Evolutionary conservation across 2,329 filamentous ascomycete species (phyloP), one percentile per base, ranked within the genome.

Genomic region (Aspergillus sergii): DNA sequence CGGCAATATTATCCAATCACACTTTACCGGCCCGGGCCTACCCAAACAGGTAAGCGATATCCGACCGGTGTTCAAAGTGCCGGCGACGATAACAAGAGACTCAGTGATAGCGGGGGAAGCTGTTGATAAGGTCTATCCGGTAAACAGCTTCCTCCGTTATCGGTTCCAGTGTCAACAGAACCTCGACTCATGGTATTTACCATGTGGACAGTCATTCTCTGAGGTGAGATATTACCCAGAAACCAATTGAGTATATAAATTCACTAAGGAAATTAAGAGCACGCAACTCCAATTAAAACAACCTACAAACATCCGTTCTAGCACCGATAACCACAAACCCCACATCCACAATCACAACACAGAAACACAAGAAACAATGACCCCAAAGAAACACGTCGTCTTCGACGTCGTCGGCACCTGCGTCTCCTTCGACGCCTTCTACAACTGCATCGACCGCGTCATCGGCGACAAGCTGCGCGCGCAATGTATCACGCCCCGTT

Each of bases 381-480:
- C 43, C 51, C 11, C 23, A 23, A 46, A 61, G 30, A 83, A 83
- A 59, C 77, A 84, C 64, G 76, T 83, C 61, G 81, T 84, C 34
- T 84, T 84, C 66, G 82, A 84, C 69, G 79, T 86, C 2, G 84
- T 87, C 58, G 81, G 81, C 16, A 83, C 81, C 21, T 78, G 78
- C 56, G 79, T 83, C 51, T 79, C 75, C 30, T 82, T 80, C 68
- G 74, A 80, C n/a, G 75, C 76, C 36, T 81, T 78, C 68, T 80
- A 75, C 68, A 64, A 69, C 36, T 66, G 71, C 57, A 79, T 83
- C 58, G 70, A 79, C 26, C 41, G 68, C 9, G 68, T 72, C 21
- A 73, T 83, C 14, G 81, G 81, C 26, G 26, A 69, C 4, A 73
- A 73, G 43, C 74, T 83, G 1, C 63, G 61, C 5, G 36, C 66